Percentiles rank a stretch among this genome's conserved stretches.
Evolutionary conservation across 78 protist species (phyloP).

Genomic region (Chrysochromulina parva): DNA sequence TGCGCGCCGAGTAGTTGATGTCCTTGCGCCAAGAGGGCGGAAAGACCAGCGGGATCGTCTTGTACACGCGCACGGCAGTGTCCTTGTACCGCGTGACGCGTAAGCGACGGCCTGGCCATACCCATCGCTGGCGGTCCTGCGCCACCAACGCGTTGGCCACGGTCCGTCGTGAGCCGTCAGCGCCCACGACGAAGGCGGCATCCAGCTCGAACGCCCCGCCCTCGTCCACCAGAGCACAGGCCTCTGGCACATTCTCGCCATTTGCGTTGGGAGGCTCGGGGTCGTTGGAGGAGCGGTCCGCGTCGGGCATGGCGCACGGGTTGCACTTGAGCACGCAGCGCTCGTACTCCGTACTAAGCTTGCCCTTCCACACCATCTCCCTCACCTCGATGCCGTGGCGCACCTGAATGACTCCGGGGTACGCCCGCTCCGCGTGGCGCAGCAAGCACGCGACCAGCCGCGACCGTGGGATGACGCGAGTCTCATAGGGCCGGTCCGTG

Average conservation of each 20-base stretch:
- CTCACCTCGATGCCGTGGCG: no score
- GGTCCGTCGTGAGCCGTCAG: slow-evolving; percentile 8
- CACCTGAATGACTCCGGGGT: no score
- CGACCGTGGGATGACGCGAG: slow-evolving; percentile 16
- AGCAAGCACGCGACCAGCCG: slow-evolving; percentile 11
- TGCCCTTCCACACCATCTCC: no score
- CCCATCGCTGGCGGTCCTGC: not conserved
- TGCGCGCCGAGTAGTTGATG: slow-evolving; percentile 45
- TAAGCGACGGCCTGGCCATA: not conserved
- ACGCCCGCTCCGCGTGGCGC: no score
- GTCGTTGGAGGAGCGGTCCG: no score
- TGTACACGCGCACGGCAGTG: slow-evolving; percentile 26
- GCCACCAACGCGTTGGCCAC: not conserved
- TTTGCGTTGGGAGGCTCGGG: no score
- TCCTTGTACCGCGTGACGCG: not conserved
- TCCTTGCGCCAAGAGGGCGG: slow-evolving; percentile 40
- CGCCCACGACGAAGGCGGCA: not conserved
- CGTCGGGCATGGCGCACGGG: no score
- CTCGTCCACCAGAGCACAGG: no score
- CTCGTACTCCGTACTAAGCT: no score
- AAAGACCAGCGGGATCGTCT: slow-evolving; percentile 10
- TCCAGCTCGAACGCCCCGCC: not conserved
- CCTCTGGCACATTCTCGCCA: no score
- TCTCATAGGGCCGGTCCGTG: not conserved
- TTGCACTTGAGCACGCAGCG: no score